These are phyloP conservation scores for Candida manassasensis DNA, from an alignment of 805 yeast species.

Conservation along the genomic window DNA sequence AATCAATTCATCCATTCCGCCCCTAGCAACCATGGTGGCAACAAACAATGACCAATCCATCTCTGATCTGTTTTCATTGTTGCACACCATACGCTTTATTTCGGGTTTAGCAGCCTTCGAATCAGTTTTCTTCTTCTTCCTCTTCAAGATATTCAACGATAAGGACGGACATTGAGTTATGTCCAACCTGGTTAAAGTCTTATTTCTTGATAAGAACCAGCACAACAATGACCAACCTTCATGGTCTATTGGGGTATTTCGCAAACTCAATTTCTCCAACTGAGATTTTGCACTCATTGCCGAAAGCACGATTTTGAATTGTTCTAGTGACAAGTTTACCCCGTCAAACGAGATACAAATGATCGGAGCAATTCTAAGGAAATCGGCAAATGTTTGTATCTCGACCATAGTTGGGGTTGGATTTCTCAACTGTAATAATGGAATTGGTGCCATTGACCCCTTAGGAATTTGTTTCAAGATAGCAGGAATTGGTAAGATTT, in stretches of 20 bases:
- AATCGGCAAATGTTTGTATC: conserved; percentile 82
- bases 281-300: conserved; percentile 64
- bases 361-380: conserved; percentile 79
- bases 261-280: conserved; percentile 66
- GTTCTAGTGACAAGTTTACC: conserved; percentile 65
- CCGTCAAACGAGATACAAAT: conserved; percentile 75
- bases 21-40: conserved; percentile 62
- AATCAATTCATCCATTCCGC: conserved; percentile 75
- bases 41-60: conserved; percentile 81
- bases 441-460: conserved; percentile 71
- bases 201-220: conserved; percentile 65
- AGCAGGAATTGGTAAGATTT: conserved; percentile 88
- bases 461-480: conserved; percentile 69
- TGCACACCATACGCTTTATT: conserved; percentile 40
- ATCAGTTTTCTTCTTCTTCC: conserved; percentile 15
- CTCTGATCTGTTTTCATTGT: conserved; percentile 55
- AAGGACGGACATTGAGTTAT: conserved; percentile 63
- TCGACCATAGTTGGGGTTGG: conserved; percentile 91
- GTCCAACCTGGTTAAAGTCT: conserved; percentile 55
- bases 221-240: conserved; percentile 79
- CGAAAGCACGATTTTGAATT: conserved; percentile 68
- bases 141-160: conserved; percentile 40
- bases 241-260: conserved; percentile 69
- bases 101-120: conserved; percentile 22
- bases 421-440: conserved; percentile 66